These are phyloP conservation scores for Tetrapisispora namnaoensis DNA, from an alignment of 805 yeast species.

Conservation along the genomic window DNA sequence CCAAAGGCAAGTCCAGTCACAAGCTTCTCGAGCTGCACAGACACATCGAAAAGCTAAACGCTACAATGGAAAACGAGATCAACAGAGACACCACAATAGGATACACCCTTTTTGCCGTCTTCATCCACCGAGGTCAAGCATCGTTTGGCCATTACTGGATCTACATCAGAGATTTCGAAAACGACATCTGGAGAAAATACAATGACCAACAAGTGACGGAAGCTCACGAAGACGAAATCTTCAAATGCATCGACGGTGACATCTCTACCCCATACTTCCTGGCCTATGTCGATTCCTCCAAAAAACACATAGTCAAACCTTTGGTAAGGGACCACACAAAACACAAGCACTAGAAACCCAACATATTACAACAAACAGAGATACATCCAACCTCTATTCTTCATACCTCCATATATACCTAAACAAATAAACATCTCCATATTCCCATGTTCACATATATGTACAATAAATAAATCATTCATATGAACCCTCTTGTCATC, in stretches of 20 bases:
- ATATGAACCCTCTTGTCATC: too few species aligned
- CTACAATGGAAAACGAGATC: conserved; percentile 45
- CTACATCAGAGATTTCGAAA: conserved; percentile 71
- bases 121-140: conserved; percentile 93
- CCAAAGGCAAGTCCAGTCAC: not conserved
- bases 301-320: conserved; percentile 50
- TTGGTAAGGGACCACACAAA: conserved; percentile 19
- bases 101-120: conserved; percentile 80
- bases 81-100: conserved; percentile 41
- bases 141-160: conserved; percentile 97
- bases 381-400: too few species aligned
- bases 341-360: not conserved
- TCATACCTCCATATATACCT: too few species aligned
- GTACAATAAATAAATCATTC: too few species aligned
- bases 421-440: too few species aligned
- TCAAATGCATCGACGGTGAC: conserved; percentile 54
- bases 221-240: conserved; percentile 53
- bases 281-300: conserved; percentile 66
- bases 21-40: not conserved
- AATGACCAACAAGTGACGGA: conserved; percentile 87
- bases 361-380: too few species aligned
- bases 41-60: conserved; percentile 42
- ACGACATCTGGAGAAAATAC: conserved; percentile 70
- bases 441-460: too few species aligned
- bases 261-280: conserved; percentile 91